Evolutionary conservation across 2,329 filamentous ascomycete genomes (phyloP).

Genomic region (Sporothrix pseudoabietina): DNA sequence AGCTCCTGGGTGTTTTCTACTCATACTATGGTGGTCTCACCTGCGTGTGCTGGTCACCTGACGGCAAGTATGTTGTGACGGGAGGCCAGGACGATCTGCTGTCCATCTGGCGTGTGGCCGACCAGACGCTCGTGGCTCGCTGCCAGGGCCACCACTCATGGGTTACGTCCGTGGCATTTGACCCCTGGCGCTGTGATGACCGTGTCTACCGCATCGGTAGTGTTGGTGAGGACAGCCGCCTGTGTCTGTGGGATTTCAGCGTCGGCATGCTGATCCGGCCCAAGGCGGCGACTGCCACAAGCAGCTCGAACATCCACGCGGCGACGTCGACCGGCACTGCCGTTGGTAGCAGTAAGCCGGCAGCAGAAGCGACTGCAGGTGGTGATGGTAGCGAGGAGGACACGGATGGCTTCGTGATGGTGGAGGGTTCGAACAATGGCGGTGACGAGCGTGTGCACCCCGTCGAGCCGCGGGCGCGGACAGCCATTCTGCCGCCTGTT

Average conservation of each 20-base stretch:
- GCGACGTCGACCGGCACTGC: background rate
- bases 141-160: conserved; percentile 96
- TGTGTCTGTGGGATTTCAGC: conserved; percentile 96
- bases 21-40: conserved; percentile 93
- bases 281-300: conserved; percentile 66
- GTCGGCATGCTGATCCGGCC: conserved; percentile 94
- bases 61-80: conserved; percentile 92
- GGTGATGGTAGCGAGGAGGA: conserved; percentile 51
- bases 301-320: conserved; percentile 25
- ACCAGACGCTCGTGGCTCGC: conserved; percentile 81
- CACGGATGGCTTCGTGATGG: conserved; percentile 52
- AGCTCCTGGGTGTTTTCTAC: conserved; percentile 84
- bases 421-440: conserved; percentile 32
- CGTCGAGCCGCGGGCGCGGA: conserved; percentile 81
- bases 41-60: conserved; percentile 96
- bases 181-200: conserved; percentile 95
- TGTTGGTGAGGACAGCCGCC: conserved; percentile 87
- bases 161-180: conserved; percentile 91
- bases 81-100: conserved; percentile 95
- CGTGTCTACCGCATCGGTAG: conserved; percentile 94
- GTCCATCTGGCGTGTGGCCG: conserved; percentile 89
- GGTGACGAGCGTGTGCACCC: conserved; percentile 67
- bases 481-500: conserved; percentile 85
- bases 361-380: conserved; percentile 50
- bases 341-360: conserved; percentile 34